phyloP scores from a whole-genome alignment of 2,329 filamentous ascomycete genomes.

The Neonectria coccinea region DNA sequence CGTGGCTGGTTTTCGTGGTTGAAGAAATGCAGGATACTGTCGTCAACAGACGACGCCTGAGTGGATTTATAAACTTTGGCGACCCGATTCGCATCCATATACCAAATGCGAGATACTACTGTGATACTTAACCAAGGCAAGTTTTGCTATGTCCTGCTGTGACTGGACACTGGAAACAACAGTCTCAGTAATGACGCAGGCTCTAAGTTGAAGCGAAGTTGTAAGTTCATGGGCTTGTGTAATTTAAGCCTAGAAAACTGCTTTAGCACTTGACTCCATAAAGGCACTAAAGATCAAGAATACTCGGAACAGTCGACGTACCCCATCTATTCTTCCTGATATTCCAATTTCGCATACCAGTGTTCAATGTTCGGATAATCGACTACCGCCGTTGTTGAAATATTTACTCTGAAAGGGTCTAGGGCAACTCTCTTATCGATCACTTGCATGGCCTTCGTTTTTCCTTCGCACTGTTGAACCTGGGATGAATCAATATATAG shows the following conservation, averaged over 20 bases:
- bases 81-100: not conserved
- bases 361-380: too few species aligned
- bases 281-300: not conserved
- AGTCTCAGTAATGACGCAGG: not conserved
- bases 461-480: not conserved
- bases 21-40: not conserved
- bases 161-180: not conserved
- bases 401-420: not conserved
- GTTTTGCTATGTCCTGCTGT: not conserved
- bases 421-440: not conserved
- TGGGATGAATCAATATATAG: not conserved
- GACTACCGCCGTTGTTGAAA: not conserved
- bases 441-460: not conserved
- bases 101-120: not conserved
- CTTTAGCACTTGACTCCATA: not conserved
- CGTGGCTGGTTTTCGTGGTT: not conserved
- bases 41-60: not conserved
- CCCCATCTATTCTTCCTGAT: too few species aligned
- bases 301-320: not conserved
- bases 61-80: not conserved
- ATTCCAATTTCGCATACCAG: too few species aligned
- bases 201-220: not conserved
- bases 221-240: not conserved
- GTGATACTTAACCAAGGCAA: not conserved
- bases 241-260: not conserved